Evolutionary conservation across 2,329 filamentous ascomycete genomes (phyloP).

Genomic region (Byssochlamys sp.): DNA sequence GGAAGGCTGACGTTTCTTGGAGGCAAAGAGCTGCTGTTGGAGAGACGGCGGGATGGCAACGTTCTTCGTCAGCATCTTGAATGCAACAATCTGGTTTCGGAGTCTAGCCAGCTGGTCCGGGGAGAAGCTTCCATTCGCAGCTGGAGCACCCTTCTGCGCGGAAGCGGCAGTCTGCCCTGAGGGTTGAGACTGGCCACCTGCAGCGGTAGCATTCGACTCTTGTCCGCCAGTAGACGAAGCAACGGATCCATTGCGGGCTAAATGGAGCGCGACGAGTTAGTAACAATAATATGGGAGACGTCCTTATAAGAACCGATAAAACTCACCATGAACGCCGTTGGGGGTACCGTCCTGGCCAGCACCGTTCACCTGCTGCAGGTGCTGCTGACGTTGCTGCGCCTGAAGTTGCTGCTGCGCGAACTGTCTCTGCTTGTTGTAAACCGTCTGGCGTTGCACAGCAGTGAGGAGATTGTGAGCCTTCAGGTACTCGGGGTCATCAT

Average conservation of each 20-base stretch:
- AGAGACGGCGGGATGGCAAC: conserved; percentile 66
- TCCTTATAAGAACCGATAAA: not conserved
- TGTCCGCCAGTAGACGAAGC: conserved; percentile 22
- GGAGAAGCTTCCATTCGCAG: conserved; percentile 53
- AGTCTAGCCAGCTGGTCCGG: conserved; percentile 69
- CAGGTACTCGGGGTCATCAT: conserved; percentile 76
- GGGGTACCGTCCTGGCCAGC: conserved; percentile 18
- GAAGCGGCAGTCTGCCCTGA: conserved; percentile 10
- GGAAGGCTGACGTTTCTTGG: conserved; percentile 30
- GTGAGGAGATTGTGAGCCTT: conserved; percentile 69
- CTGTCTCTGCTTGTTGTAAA: conserved; percentile 48
- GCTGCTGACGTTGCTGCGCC: conserved; percentile 37
- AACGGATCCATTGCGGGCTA: conserved; percentile 29
- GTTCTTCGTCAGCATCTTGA: conserved; percentile 83
- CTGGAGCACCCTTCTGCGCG: conserved; percentile 20
- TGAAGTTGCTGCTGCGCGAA: conserved; percentile 36
- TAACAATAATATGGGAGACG: not conserved
- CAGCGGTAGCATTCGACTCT: conserved; percentile 13
- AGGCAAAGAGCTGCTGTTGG: conserved; percentile 73
- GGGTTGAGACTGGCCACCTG: conserved; percentile 13
- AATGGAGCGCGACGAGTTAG: conserved; percentile 4
- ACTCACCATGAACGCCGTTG: conserved; percentile 37
- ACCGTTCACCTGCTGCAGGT: conserved; percentile 27
- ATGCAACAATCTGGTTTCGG: conserved; percentile 78
- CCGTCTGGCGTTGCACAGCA: conserved; percentile 56